phyloP scores from a whole-genome alignment of 1,139 yeast genomes.

The Hansenula lynferdii region DNA sequence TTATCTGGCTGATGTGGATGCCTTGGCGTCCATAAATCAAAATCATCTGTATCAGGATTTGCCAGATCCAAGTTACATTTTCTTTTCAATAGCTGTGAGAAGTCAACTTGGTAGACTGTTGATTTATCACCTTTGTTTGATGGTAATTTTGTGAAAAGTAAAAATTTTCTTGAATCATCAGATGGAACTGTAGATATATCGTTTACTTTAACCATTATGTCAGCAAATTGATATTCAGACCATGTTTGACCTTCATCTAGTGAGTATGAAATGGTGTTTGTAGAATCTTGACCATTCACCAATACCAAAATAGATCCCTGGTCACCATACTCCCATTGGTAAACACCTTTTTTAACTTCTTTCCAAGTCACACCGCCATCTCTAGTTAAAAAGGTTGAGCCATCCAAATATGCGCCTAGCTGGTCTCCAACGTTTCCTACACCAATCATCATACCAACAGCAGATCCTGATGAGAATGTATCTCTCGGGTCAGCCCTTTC shows the following conservation, averaged over 20 bases:
- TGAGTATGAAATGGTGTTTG: conserved; percentile 62
- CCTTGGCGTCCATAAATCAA: conserved; percentile 55
- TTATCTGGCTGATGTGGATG: conserved; percentile 42
- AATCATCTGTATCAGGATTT: conserved; percentile 61
- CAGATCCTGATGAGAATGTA: conserved; percentile 84
- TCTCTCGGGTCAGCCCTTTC: conserved; percentile 83
- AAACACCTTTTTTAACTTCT: conserved; percentile 67
- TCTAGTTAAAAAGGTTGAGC: conserved; percentile 68
- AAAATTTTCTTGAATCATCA: conserved; percentile 77
- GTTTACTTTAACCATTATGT: conserved; percentile 47
- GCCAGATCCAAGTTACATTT: conserved; percentile 69
- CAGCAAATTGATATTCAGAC: conserved; percentile 61
- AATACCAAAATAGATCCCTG: conserved; percentile 86
- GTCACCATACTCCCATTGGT: conserved; percentile 96
- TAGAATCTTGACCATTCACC: conserved; percentile 53
- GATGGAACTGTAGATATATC: conserved; percentile 91
- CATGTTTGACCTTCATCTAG: conserved; percentile 79
- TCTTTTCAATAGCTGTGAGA: conserved; percentile 54
- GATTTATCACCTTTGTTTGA: conserved; percentile 34
- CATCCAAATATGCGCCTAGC: conserved; percentile 44
- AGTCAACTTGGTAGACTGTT: conserved; percentile 60
- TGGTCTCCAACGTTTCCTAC: conserved; percentile 83
- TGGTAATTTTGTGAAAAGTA: conserved; percentile 43
- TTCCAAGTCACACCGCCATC: conserved; percentile 94
- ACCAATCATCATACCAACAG: conserved; percentile 82